Percentiles rank a stretch among this genome's conserved stretches.
phyloP scores from a whole-genome alignment of 805 yeast species.

The Candida arabinofermentans region DNA sequence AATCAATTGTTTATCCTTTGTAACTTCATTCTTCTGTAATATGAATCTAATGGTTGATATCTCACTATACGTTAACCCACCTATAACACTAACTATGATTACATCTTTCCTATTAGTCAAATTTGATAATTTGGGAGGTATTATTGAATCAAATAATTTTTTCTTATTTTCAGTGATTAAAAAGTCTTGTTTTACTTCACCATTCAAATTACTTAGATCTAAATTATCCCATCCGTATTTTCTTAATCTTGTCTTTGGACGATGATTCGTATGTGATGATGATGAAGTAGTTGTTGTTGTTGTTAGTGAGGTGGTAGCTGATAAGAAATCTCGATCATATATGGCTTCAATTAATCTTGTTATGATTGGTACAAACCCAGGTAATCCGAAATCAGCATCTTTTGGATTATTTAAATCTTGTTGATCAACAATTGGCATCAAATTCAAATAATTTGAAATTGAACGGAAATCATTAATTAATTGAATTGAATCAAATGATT shows the following conservation, averaged over 20 bases:
- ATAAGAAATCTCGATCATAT: constrained; percentile 52
- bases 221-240: constrained; percentile 42
- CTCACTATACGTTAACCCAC: constrained; percentile 87
- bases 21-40: constrained; percentile 39
- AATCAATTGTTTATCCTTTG: constrained; percentile 33
- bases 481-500: constrained; percentile 17
- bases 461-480: constrained; percentile 32
- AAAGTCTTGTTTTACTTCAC: constrained; percentile 30
- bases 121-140: constrained; percentile 21
- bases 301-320: constrained; percentile 8
- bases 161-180: constrained; percentile 30
- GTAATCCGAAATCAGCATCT: constrained; percentile 59
- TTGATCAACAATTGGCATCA: constrained; percentile 39
- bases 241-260: constrained; percentile 21
- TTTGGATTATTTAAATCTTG: constrained; percentile 37
- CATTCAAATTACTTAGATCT: constrained; percentile 39
- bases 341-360: constrained; percentile 66
- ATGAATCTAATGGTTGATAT: constrained; percentile 64
- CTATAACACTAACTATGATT: constrained; percentile 56
- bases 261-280: constrained; percentile 20
- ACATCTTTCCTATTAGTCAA: constrained; percentile 21
- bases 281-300: constrained; percentile 25
- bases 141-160: constrained; percentile 22
- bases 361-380: constrained; percentile 78
- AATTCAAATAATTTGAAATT: constrained; percentile 39